Evolutionary conservation across 2,329 filamentous ascomycete species (phyloP).

Genomic region (Colletotrichum destructivum): DNA sequence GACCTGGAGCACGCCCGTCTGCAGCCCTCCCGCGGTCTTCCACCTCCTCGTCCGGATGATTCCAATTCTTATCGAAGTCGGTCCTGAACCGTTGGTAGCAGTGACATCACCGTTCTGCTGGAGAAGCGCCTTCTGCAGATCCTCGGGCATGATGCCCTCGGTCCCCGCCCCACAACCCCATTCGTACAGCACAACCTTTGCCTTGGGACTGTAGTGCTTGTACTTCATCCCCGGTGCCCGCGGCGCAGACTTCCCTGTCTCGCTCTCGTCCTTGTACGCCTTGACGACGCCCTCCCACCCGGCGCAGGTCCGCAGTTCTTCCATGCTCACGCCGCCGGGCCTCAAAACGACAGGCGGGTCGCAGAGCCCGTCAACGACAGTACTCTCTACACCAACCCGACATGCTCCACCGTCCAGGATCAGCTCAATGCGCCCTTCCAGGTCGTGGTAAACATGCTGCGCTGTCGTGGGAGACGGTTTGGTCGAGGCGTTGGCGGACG

Average conservation of each 20-base stretch:
- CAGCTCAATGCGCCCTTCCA: constrained; percentile 84
- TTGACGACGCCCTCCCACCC: constrained; percentile 87
- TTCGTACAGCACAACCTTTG: constrained; percentile 88
- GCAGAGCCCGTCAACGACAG: constrained; percentile 92
- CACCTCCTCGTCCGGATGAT: constrained; percentile 71
- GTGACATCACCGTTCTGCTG: constrained; percentile 34
- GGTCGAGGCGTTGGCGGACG: constrained; percentile 94
- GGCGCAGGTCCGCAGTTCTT: constrained; percentile 78
- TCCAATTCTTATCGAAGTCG: constrained; percentile 57
- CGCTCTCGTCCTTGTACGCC: constrained; percentile 83
- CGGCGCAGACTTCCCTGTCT: constrained; percentile 76
- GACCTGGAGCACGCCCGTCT: constrained; percentile 49
- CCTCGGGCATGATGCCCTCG: constrained; percentile 54
- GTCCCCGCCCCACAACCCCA: constrained; percentile 55
- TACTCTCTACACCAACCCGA: constrained; percentile 93
- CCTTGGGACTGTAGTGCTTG: constrained; percentile 95
- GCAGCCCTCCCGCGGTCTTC: constrained; percentile 61
- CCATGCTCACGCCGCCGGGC: constrained; percentile 89
- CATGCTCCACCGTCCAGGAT: constrained; percentile 93
- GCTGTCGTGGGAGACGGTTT: constrained; percentile 93
- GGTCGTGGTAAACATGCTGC: constrained; percentile 88
- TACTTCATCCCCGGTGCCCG: constrained; percentile 99
- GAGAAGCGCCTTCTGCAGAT: constrained; percentile 49
- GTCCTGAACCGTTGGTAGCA: constrained; percentile 44
- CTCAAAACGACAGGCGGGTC: constrained; percentile 85